Evolutionary conservation across 305 asterid species (phyloP).

Genomic region (Fraxinus dipetala): DNA sequence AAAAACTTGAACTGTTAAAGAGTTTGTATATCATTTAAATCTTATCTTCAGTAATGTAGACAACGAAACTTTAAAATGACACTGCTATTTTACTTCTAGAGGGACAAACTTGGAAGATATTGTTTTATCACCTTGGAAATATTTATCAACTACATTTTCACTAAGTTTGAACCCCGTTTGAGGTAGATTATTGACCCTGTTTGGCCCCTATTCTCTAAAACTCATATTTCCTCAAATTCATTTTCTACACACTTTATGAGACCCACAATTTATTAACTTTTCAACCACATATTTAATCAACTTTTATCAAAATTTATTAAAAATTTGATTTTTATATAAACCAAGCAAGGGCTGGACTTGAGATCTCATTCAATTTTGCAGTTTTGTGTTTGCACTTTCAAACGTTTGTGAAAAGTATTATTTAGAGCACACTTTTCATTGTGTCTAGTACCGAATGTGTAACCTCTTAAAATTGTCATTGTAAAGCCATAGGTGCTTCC

Average conservation of each 20-base stretch:
- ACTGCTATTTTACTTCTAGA: neutral
- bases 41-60: neutral
- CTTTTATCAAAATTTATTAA: neutral
- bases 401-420: neutral
- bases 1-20: neutral
- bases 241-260: neutral
- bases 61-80: neutral
- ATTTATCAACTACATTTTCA: conserved; percentile 1
- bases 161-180: neutral
- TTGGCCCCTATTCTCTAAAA: neutral
- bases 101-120: conserved; percentile 6
- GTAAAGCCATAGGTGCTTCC: neutral
- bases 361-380: neutral
- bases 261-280: neutral
- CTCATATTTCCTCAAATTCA: neutral
- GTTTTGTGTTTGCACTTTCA: neutral
- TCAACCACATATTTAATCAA: neutral
- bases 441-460: neutral
- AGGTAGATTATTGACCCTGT: neutral
- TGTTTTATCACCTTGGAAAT: neutral
- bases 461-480: neutral
- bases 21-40: neutral
- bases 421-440: neutral
- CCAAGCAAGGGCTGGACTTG: neutral
- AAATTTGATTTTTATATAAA: neutral